Evolutionary conservation across 225 moss, liverwort and hornwort genomes (phyloP), one percentile per base, ranked within the genome.

Genomic region (Sphagnum contortum): DNA sequence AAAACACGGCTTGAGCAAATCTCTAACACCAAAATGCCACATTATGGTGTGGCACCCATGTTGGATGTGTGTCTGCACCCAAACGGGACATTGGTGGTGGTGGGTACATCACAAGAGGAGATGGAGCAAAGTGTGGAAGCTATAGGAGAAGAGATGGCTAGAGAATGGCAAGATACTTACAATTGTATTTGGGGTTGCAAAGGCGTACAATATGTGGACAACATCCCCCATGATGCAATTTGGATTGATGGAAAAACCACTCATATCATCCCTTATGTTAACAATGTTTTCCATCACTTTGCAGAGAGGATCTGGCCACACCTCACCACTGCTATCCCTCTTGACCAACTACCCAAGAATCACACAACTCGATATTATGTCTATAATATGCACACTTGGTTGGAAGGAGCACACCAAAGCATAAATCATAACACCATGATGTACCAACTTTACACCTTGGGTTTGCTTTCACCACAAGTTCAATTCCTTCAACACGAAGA

Each of bases 291-390:
- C 65, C 98, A 98, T 69, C 57, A 91, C 57, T 93, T 98, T 68
- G 72, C 76, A 2, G 98, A 93, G 59, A 78, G 91, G 8, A 73
- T 98, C 46, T 98, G 93, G 98, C 98, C 91, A 0, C 79, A 87
- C 59, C 29, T 29, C 29, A 29, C 29, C 29, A 29, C 29, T 29
- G 29, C 29, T 29, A 69, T 98, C 8, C 83, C 76, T 4, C 76
- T 90, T 1, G 79, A 71, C 49, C 74, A 72, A 57, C 77, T 76
- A 29, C 79, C 79, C 45, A 55, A 71, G 13, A 78, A 68, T 54
- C 64, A 69, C 56, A 69, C 69, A 6, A 71, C 44, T n/a, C 7
- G 64, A 3, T 77, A 85, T 51, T 80, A 76, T 13, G 75, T 81
- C 48, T 54, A 74, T 48, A 69, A 66, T 4, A 80, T 89, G 80